phyloP scores from a whole-genome alignment of 495 filamentous ascomycete genomes.

The Penicillium lividum region DNA sequence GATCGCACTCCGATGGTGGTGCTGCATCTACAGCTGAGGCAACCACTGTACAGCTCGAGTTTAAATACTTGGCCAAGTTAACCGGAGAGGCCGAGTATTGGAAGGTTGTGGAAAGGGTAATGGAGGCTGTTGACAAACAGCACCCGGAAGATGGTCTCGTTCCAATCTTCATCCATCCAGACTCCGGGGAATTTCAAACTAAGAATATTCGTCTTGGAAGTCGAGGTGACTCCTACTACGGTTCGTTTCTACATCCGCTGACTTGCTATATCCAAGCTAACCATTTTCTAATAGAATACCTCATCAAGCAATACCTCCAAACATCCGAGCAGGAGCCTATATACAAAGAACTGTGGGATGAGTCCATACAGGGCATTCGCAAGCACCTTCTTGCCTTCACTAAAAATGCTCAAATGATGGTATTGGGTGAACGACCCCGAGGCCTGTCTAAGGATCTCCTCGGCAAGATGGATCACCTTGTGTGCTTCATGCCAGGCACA shows the following conservation, averaged over 20 bases:
- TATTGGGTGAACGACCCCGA: constrained; percentile 80
- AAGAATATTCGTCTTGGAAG: constrained; percentile 89
- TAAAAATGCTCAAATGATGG: constrained; percentile 72
- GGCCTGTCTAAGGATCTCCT: constrained; percentile 65
- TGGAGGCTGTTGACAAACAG: constrained; percentile 84
- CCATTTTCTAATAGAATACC: constrained; percentile 62
- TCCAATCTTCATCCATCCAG: constrained; percentile 87
- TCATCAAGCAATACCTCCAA: constrained; percentile 95
- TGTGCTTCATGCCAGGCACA: constrained; percentile 96
- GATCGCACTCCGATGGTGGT: constrained; percentile 81
- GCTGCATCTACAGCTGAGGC: constrained; percentile 94
- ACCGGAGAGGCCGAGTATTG: constrained; percentile 92
- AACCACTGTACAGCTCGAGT: constrained; percentile 87
- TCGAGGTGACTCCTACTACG: constrained; percentile 94
- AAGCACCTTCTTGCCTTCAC: constrained; percentile 93
- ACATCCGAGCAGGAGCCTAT: constrained; percentile 83
- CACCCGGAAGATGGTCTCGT: constrained; percentile 77
- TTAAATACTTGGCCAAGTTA: constrained; percentile 95
- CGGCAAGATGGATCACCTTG: constrained; percentile 97
- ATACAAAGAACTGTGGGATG: constrained; percentile 91
- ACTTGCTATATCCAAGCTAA: background rate
- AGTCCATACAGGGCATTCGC: constrained; percentile 79
- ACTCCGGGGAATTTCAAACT: constrained; percentile 73
- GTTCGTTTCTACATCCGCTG: constrained; percentile 32
- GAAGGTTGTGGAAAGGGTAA: constrained; percentile 86